Percentiles rank a stretch among this genome's conserved stretches.
These are phyloP conservation scores for Candida sp. DNA, from an alignment of 1,139 yeast species.

Conservation along the genomic window DNA sequence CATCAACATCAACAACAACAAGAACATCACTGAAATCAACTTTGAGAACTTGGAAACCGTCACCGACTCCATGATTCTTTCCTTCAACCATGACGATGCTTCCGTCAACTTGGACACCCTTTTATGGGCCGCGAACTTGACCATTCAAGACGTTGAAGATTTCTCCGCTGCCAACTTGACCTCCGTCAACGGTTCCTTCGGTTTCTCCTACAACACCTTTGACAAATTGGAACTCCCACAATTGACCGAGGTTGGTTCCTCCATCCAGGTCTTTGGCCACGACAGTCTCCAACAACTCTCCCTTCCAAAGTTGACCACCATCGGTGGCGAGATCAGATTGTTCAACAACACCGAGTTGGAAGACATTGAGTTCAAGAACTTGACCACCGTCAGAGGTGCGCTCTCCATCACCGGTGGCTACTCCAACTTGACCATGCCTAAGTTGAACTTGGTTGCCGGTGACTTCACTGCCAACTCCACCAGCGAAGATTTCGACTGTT, in stretches of 20 bases:
- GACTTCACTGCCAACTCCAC: slow-evolving; percentile 44
- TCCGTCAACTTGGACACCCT: slow-evolving; percentile 40
- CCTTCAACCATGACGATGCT: slow-evolving; percentile 50
- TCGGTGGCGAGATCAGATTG: slow-evolving; percentile 49
- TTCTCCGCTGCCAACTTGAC: slow-evolving; percentile 38
- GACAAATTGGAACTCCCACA: slow-evolving; percentile 32
- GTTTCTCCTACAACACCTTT: slow-evolving; percentile 45
- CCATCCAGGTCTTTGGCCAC: slow-evolving; percentile 47
- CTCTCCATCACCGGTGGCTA: slow-evolving; percentile 44
- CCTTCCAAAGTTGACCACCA: slow-evolving; percentile 31
- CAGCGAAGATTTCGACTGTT: slow-evolving; percentile 44
- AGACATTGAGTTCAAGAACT: slow-evolving; percentile 34
- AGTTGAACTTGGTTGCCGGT: slow-evolving; percentile 45
- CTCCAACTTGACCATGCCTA: slow-evolving; percentile 42
- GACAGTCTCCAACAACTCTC: slow-evolving; percentile 39
- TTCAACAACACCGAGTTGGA: slow-evolving; percentile 48
- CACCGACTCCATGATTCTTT: slow-evolving; percentile 39
- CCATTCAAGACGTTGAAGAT: slow-evolving; percentile 44
- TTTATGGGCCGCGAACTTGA: slow-evolving; percentile 48
- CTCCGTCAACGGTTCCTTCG: slow-evolving; percentile 46
- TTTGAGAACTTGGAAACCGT: slow-evolving; percentile 40
- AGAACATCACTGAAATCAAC: slow-evolving; percentile 42
- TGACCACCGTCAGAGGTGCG: slow-evolving; percentile 46
- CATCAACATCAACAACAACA: slow-evolving; percentile 50
- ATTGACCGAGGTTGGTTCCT: slow-evolving; percentile 42